Base-by-base conservation (phyloP, 2,329 filamentous ascomycete species). In the Elsinoe necatrix region DNA sequence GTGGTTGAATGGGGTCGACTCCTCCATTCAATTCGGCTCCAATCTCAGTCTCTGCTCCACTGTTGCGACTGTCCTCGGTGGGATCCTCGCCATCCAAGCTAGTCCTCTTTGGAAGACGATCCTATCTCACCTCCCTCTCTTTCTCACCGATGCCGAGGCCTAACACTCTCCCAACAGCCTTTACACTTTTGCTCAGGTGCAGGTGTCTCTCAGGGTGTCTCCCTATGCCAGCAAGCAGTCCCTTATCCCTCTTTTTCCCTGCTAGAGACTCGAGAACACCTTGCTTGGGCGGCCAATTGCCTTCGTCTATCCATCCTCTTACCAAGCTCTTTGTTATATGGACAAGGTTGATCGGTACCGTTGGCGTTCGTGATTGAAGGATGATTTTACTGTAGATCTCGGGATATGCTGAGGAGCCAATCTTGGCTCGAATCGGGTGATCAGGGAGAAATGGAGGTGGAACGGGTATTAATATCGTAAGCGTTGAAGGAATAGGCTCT, bases 381-480 rank as follows among this genome's bases (percentile, higher is more conserved):
- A 96, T 84, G 52, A 95, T 86, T 72, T 95, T 95, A 67, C 87
- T 86, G 75, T 95, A 96, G 57, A 97, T 88, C 47, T 86, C 87
- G 0, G 84, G 75, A 70, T 96, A 95, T 56, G 86, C 80, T 14
- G 79, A 73, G 0, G 87, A 82, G 0, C 78, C 84, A 64, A 96
- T 93, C 29, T 83, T 85, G 27, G 83, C 80, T 57, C 91, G 86
- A 69, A 95, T 83, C 0, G 85, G 80, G 66, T 95, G 91, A 47
- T 80, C 77, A 4, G 89, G 86, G 4, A 96, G 76, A 4, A 95
- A 73, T 0, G 87, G 86, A 4, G 82, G 79, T 0, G 85, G 82
- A 51, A 95, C 71, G 0, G 91, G 91, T 2, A 95, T 69, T 25
- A 91, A 72, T 9, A 64, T 50, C 16, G 60, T 23, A n/a, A 45